Percentiles rank a stretch among this genome's conserved stretches.
Conservation (phyloP, 2,329 filamentous ascomycete species). For the Colletotrichum sp. region DNA sequence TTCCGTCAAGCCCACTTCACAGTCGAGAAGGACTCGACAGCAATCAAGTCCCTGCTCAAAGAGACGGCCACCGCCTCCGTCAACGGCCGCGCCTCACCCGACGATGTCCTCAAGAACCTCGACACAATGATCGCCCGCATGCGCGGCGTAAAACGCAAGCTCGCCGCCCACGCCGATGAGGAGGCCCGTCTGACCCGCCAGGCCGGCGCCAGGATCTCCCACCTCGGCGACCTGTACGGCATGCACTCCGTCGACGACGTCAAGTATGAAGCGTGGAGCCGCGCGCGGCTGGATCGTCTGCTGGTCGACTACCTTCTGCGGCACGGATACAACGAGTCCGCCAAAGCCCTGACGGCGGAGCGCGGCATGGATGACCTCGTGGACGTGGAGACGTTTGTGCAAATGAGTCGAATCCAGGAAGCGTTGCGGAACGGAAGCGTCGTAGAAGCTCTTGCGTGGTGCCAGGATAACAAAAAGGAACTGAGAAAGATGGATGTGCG, state of each 20-base stretch:
- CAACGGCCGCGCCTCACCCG: constrained; percentile 64
- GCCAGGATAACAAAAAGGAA: constrained; percentile 90
- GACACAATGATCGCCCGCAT: constrained; percentile 87
- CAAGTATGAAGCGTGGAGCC: constrained; percentile 91
- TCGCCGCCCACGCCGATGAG: constrained; percentile 77
- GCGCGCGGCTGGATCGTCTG: constrained; percentile 79
- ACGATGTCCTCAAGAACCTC: constrained; percentile 79
- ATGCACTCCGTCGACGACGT: constrained; percentile 87
- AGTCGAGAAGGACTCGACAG: constrained; percentile 73
- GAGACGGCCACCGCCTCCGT: constrained; percentile 72
- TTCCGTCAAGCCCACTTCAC: constrained; percentile 84
- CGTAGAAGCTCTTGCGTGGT: constrained; percentile 85
- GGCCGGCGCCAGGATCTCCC: constrained; percentile 76
- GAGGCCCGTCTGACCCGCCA: constrained; percentile 79
- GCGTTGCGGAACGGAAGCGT: constrained; percentile 75
- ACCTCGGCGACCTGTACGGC: constrained; percentile 80
- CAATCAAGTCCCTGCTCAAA: constrained; percentile 65
- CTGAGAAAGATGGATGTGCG: constrained; percentile 84
- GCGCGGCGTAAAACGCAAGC: constrained; percentile 87
- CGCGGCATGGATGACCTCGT: constrained; percentile 81
- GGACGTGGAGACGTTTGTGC: constrained; percentile 86
- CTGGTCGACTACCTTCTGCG: constrained; percentile 92
- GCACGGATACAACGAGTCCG: constrained; percentile 81
- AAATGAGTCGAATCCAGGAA: constrained; percentile 79
- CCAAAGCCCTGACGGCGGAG: constrained; percentile 74